These are phyloP conservation scores for Vitis hybrid DNA, from an alignment of 177 flowering plant species.

Conservation along the genomic window DNA sequence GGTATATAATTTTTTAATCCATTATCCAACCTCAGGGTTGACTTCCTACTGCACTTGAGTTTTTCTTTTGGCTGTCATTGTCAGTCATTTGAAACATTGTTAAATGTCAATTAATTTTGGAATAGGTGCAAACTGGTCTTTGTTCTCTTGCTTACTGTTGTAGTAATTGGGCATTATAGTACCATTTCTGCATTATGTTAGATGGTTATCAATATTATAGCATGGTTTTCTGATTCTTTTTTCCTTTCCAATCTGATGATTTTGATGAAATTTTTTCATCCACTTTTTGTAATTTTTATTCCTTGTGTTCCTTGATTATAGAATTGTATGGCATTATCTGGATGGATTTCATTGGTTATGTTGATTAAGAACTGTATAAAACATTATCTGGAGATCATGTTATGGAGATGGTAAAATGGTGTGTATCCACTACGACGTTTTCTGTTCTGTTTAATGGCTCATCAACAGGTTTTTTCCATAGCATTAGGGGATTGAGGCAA, in stretches of 20 bases:
- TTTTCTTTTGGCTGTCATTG: neutral
- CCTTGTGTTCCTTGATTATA: too few relatives aligned
- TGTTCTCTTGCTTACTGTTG: neutral
- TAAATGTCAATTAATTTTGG: neutral
- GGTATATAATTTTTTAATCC: conserved; percentile 35
- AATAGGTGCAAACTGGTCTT: neutral
- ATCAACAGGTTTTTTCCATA: too few relatives aligned
- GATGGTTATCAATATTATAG: neutral
- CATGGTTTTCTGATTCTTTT: neutral
- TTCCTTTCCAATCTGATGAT: neutral
- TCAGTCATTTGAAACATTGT: neutral
- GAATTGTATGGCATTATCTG: too few relatives aligned
- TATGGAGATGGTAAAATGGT: too few relatives aligned
- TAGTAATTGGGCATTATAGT: neutral
- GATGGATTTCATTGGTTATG: too few relatives aligned
- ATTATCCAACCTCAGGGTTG: neutral
- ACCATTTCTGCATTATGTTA: neutral
- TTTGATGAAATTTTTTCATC: too few relatives aligned
- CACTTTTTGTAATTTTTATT: too few relatives aligned
- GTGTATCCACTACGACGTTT: too few relatives aligned
- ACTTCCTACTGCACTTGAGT: neutral
- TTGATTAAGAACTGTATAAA: too few relatives aligned
- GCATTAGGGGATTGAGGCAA: too few relatives aligned
- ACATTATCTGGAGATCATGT: too few relatives aligned
- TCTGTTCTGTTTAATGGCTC: too few relatives aligned